phyloP scores from a whole-genome alignment of 1,139 yeast genomes.

The Magnusiomyces suaveolens region DNA sequence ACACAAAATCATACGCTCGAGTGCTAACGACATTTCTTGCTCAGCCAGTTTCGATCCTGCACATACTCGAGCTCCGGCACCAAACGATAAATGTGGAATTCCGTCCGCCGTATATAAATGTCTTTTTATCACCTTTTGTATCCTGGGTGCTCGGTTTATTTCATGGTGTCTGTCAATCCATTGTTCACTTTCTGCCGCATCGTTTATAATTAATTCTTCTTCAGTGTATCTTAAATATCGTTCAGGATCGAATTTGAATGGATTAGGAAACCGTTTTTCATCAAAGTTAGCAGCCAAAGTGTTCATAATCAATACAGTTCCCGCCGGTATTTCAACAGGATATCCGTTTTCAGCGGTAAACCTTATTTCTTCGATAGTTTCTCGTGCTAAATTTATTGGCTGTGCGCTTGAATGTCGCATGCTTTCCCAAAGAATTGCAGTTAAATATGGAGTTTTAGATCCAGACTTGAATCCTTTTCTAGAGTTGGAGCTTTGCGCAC shows the following conservation, averaged over 20 bases:
- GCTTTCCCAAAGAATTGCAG: constrained; percentile 55
- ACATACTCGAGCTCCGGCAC: constrained; percentile 63
- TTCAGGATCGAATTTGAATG: constrained; percentile 47
- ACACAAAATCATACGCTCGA: constrained; percentile 35
- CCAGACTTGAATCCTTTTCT: too few species aligned
- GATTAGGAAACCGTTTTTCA: constrained; percentile 35
- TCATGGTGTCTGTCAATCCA: not conserved
- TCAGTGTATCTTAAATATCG: constrained; percentile 41
- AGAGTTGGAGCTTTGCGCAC: too few species aligned
- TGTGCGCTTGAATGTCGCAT: constrained; percentile 54
- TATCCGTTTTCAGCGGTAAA: constrained; percentile 27
- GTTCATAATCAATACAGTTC: constrained; percentile 54
- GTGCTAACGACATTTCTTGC: constrained; percentile 47
- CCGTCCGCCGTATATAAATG: constrained; percentile 19
- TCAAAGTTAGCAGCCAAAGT: constrained; percentile 68
- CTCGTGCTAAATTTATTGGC: constrained; percentile 58
- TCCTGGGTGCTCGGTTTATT: not conserved
- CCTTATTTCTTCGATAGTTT: constrained; percentile 42
- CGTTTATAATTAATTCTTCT: not conserved
- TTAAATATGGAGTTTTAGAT: constrained; percentile 38
- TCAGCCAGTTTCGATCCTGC: constrained; percentile 55
- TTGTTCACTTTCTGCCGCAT: not conserved
- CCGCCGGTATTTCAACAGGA: constrained; percentile 39
- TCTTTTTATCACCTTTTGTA: not conserved
- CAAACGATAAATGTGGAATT: constrained; percentile 50